Conservation (phyloP, 768 basidiomycete genomes). For the Fistulinella prunicolor region DNA sequence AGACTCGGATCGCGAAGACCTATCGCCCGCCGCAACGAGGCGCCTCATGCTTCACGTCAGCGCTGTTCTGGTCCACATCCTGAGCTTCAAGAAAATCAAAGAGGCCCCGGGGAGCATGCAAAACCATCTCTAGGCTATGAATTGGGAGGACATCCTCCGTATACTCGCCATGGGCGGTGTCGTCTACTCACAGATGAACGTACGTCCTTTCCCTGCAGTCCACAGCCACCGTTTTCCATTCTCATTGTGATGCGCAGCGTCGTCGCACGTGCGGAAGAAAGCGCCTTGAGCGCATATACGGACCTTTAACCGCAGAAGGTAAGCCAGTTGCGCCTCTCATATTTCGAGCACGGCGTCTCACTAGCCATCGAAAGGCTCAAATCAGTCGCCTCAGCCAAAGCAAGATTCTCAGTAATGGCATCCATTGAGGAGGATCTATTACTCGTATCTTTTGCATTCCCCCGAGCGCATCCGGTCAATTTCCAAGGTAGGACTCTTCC, state of each 20-base stretch:
- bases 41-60: conserved; percentile 43
- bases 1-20: conserved; percentile 32
- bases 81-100: conserved; percentile 56
- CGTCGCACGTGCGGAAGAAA: conserved; percentile 24
- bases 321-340: not conserved
- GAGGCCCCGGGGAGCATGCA: conserved; percentile 57
- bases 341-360: not conserved
- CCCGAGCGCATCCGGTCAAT: conserved; percentile 14
- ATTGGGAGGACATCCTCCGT: conserved; percentile 63
- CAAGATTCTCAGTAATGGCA: conserved; percentile 1
- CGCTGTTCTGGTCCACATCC: conserved; percentile 46
- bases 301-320: conserved; percentile 18
- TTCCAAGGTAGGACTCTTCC: not conserved
- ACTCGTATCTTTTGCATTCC: conserved; percentile 10
- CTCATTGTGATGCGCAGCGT: conserved; percentile 12
- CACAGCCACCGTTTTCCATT: not conserved
- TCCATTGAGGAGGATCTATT: conserved; percentile 15
- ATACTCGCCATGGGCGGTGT: conserved; percentile 43
- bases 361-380: conserved; percentile 14
- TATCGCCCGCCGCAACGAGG: conserved; percentile 28
- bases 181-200: conserved; percentile 29
- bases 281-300: conserved; percentile 33
- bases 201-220: conserved; percentile 19
- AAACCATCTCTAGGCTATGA: conserved; percentile 57
- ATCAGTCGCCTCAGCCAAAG: conserved; percentile 16